Evolutionary conservation across 441 rosid species (phyloP).

Genomic region (Pelargonium fulgidum): DNA sequence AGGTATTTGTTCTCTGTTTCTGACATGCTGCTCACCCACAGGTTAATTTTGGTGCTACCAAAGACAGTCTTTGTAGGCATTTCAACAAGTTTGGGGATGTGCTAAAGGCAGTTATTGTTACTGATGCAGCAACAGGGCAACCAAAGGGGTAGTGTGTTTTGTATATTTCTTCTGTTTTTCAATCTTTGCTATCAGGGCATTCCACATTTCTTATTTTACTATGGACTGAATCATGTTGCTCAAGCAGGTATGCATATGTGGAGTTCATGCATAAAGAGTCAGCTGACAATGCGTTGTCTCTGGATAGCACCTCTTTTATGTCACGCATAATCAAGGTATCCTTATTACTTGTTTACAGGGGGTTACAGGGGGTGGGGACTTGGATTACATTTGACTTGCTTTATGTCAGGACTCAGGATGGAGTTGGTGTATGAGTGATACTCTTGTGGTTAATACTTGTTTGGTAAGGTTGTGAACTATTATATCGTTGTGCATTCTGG

Average conservation of each 20-base stretch:
- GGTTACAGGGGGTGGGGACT: too few species aligned
- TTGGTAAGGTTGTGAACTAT: too few species aligned
- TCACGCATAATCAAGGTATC: conserved; percentile 85
- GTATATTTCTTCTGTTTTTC: conserved; percentile 11
- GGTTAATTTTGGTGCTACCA: conserved; percentile 97
- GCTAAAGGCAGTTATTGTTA: conserved; percentile 69
- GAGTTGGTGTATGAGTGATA: too few species aligned
- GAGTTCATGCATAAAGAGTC: conserved; percentile 82
- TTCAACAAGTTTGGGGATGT: conserved; percentile 89
- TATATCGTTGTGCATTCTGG: too few species aligned
- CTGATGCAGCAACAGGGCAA: conserved; percentile 85
- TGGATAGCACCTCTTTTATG: conserved; percentile 89
- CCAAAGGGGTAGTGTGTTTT: conserved; percentile 64
- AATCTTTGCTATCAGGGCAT: conserved; percentile 8
- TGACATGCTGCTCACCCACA: conserved; percentile 27
- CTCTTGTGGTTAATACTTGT: too few species aligned
- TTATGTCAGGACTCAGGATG: too few species aligned
- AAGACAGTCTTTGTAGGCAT: conserved; percentile 83
- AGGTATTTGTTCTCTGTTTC: conserved; percentile 15
- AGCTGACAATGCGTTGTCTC: conserved; percentile 73
- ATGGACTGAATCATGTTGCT: conserved; percentile 10
- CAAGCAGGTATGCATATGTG: conserved; percentile 65
- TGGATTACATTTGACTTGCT: not conserved
- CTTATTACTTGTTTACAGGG: too few species aligned
- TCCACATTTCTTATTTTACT: not conserved